phyloP scores from a whole-genome alignment of 805 yeast species.

The Candida endomychidarum region DNA sequence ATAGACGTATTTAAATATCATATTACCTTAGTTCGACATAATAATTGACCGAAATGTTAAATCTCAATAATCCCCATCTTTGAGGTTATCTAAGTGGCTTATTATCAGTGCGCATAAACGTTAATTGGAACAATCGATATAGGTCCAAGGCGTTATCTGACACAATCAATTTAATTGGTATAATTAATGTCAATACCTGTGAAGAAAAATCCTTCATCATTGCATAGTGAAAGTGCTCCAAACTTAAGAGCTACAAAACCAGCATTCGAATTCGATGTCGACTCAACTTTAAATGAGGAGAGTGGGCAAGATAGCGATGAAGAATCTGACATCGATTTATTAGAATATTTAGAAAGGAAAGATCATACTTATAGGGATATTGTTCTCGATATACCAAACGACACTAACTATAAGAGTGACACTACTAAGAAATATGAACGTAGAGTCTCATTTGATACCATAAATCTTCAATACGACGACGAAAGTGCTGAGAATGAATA shows the following conservation, averaged over 20 bases:
- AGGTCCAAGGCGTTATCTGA: too few species aligned
- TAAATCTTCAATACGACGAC: slow-evolving; percentile 35
- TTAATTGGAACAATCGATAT: too few species aligned
- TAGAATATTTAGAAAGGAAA: slow-evolving; percentile 16
- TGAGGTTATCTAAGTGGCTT: too few species aligned
- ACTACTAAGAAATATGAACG: slow-evolving; percentile 21
- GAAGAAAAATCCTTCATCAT: too few species aligned
- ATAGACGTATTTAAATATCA: too few species aligned
- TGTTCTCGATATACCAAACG: slow-evolving; percentile 18
- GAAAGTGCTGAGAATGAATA: slow-evolving; percentile 20
- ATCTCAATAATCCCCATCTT: too few species aligned
- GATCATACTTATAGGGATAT: slow-evolving; percentile 25
- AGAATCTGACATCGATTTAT: slow-evolving; percentile 17
- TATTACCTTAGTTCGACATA: too few species aligned
- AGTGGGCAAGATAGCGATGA: slow-evolving; percentile 3
- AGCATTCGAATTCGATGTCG: too few species aligned
- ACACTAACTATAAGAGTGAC: slow-evolving; percentile 7
- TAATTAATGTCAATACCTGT: too few species aligned
- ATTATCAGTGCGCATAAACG: neutral
- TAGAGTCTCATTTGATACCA: slow-evolving; percentile 56
- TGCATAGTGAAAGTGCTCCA: slow-evolving; percentile 3
- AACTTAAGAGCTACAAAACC: neutral
- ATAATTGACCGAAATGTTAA: too few species aligned
- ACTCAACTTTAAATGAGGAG: slow-evolving; percentile 1
- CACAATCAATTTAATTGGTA: neutral